Conservation (phyloP, 257 asterid species). For the Rhazya stricta region DNA sequence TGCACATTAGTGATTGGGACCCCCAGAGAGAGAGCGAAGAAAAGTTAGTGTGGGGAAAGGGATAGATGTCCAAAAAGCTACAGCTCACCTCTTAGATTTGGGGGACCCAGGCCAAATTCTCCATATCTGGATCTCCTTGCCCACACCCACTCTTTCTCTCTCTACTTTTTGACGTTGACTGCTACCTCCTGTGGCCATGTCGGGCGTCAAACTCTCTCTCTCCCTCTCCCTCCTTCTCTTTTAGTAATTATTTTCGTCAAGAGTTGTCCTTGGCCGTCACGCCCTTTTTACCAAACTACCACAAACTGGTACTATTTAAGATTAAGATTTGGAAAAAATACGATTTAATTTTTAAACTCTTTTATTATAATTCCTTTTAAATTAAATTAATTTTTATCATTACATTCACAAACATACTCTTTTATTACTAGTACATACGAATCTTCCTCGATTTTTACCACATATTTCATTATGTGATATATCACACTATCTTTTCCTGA, state of each 20-base stretch:
- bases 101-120: background rate
- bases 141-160: background rate
- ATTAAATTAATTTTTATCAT: too few relatives aligned
- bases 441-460: too few relatives aligned
- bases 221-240: background rate
- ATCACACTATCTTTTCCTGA: too few relatives aligned
- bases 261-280: background rate
- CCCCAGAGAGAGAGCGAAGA: background rate
- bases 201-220: background rate
- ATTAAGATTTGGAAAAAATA: too few relatives aligned
- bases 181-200: background rate
- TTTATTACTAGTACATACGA: too few relatives aligned
- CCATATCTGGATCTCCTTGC: slow-evolving; percentile 10
- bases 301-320: too few relatives aligned
- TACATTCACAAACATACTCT: too few relatives aligned
- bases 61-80: slow-evolving; percentile 7
- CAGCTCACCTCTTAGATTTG: slow-evolving; percentile 14
- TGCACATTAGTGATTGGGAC: background rate
- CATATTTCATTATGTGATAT: too few relatives aligned
- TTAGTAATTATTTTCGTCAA: too few relatives aligned
- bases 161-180: slow-evolving; percentile 4
- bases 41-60: background rate
- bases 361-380: too few relatives aligned
- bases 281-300: too few relatives aligned
- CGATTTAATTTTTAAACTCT: too few relatives aligned